Evolutionary conservation across 2,329 filamentous ascomycete genomes (phyloP).

Genomic region (Colletotrichum zoysiae): DNA sequence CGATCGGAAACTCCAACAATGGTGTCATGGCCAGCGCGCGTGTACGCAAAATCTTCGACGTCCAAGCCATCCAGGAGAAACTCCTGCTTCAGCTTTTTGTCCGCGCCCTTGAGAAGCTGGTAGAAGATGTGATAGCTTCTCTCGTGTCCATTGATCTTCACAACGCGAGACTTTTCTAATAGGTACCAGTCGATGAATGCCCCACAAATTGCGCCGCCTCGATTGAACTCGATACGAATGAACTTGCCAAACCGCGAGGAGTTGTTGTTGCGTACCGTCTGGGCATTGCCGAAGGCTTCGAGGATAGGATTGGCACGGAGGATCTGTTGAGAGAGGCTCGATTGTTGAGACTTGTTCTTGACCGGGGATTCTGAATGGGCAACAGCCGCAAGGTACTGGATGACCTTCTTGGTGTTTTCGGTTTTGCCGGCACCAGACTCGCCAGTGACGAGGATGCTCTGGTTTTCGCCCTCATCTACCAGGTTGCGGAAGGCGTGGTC

Average conservation of each 20-base stretch:
- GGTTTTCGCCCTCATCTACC: conserved; percentile 94
- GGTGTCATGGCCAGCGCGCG: conserved; percentile 88
- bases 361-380: conserved; percentile 83
- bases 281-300: conserved; percentile 97
- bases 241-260: conserved; percentile 99
- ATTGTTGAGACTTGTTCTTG: conserved; percentile 73
- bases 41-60: conserved; percentile 92
- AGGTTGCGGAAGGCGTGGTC: conserved; percentile 96
- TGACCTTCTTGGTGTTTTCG: conserved; percentile 99
- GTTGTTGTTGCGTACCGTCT: conserved; percentile 98
- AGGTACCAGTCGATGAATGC: conserved; percentile 99
- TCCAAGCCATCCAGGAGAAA: conserved; percentile 81
- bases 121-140: conserved; percentile 99
- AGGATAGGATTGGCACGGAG: conserved; percentile 95
- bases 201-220: conserved; percentile 89
- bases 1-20: conserved; percentile 91
- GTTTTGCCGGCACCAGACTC: conserved; percentile 99
- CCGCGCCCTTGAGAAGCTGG: conserved; percentile 89
- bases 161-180: conserved; percentile 96
- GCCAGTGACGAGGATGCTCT: conserved; percentile 97
- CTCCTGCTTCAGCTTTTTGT: conserved; percentile 77
- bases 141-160: conserved; percentile 87
- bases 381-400: conserved; percentile 96
- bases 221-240: conserved; percentile 94
- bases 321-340: conserved; percentile 95